Evolutionary conservation across 2,329 filamentous ascomycete species (phyloP), one percentile per base, ranked within the genome.

Genomic region (Monilinia aucupariae): DNA sequence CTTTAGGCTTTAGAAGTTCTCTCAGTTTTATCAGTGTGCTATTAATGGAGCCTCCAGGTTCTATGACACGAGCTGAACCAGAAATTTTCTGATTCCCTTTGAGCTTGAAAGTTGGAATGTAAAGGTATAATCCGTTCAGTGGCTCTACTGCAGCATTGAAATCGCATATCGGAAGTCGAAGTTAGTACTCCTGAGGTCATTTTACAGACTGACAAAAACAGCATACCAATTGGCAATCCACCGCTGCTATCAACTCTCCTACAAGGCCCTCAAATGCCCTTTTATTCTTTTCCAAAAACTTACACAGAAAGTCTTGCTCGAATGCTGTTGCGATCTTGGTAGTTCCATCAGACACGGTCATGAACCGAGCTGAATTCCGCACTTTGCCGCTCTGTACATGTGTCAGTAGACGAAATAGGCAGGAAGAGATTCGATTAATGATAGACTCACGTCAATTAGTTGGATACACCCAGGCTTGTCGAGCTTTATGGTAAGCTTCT

Each of bases 281-380:
- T 61, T 43, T 54, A 12, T 61, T 45, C 39, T 55, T 61, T 25
- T 55, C 41, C 39, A 54, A n/a, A 61, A 55, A 54, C 15, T 12
- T 12, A 37, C 20, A 15, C 22, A 61, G 17, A 48, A 45, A 54
- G 4, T 22, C 27, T 27, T 41, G 27, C 22, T 55, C 20, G 6
- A 61, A 61, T 30, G 34, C 13, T 55, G 37, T 39, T 55, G 27
- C 30, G 47, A 61, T 55, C 37, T 61, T 22, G n/a, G 37, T 61
- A 4, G 37, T 34, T 3, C 50, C 59, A 34, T 61, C 59, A 37
- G 59, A 61, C 6, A 61, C 39, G 5, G 39, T 45, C 37, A 61
- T 32, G 41, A 43, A 53, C 22, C 55, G 58, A 22, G 22, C 12
- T 22, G 58, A 32, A 20, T 54, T 30, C 27, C 3, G 41, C 9